These are phyloP conservation scores for Phenoliferia sp. DNA, from an alignment of 1,284 basidiomycete species.

Conservation along the genomic window DNA sequence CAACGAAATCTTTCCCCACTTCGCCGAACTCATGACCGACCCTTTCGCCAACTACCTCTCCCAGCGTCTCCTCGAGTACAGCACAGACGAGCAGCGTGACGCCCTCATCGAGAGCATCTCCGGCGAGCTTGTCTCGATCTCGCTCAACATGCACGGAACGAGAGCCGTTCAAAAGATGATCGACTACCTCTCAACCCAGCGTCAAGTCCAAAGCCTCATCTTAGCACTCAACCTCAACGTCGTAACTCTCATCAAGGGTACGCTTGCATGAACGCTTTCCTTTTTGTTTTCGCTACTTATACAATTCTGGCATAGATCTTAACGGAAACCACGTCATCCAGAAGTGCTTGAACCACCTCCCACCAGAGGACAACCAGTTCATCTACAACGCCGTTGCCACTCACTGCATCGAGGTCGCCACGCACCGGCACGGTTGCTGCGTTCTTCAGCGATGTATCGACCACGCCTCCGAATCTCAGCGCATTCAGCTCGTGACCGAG, in stretches of 20 bases:
- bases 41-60: conserved; percentile 99
- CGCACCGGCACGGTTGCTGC: conserved; percentile 98
- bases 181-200: conserved; percentile 92
- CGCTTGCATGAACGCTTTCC: not conserved
- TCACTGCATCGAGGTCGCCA: conserved; percentile 98
- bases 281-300: not conserved
- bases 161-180: conserved; percentile 99
- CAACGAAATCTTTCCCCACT: conserved; percentile 94
- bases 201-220: conserved; percentile 97
- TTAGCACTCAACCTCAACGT: conserved; percentile 94
- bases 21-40: conserved; percentile 98
- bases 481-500: conserved; percentile 94
- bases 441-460: conserved; percentile 98
- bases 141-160: conserved; percentile 99
- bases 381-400: conserved; percentile 99
- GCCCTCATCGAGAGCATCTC: conserved; percentile 96
- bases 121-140: conserved; percentile 94
- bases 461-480: conserved; percentile 92
- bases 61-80: conserved; percentile 96
- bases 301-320: conserved; percentile 50
- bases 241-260: conserved; percentile 93
- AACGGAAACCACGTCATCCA: conserved; percentile 99
- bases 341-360: conserved; percentile 97
- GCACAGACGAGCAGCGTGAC: conserved; percentile 95
- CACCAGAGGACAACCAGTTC: conserved; percentile 96